These are phyloP conservation scores for Hyparrhenia diplandra DNA, from an alignment of 176 grass and related monocot genomes.

Conservation along the genomic window DNA sequence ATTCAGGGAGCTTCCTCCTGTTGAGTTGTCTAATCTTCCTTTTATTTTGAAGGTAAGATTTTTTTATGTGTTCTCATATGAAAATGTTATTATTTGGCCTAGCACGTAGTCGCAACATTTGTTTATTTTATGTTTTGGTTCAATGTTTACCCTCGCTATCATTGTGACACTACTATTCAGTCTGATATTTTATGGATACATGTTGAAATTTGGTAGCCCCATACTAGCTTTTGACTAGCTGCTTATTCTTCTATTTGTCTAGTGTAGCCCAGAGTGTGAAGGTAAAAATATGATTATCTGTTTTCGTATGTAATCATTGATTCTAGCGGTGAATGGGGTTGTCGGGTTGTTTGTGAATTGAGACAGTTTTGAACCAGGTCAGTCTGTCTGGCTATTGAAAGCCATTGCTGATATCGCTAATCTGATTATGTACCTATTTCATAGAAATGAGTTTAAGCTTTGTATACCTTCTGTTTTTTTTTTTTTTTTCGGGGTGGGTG, in stretches of 20 bases:
- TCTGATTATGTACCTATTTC: not conserved
- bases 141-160: not conserved
- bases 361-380: not conserved
- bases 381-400: not conserved
- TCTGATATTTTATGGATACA: not conserved
- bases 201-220: not conserved
- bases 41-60: slow-evolving; percentile 78
- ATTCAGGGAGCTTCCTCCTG: slow-evolving; percentile 85
- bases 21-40: slow-evolving; percentile 89
- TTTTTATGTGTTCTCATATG: not conserved
- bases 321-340: not conserved
- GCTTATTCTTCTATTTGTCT: slow-evolving; percentile 19
- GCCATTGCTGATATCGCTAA: not conserved
- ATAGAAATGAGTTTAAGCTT: not conserved
- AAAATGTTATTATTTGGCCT: slow-evolving; percentile 19
- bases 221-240: not conserved
- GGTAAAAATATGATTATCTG: not conserved
- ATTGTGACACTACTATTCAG: slow-evolving; percentile 6
- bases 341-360: not conserved
- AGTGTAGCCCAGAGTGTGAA: not conserved
- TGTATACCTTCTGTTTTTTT: not conserved
- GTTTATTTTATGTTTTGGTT: slow-evolving; percentile 20
- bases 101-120: not conserved
- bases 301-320: not conserved
- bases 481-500: not conserved